Evolutionary conservation across 2,329 filamentous ascomycete species (phyloP).

Genomic region (Rhynchosporium secalis): DNA sequence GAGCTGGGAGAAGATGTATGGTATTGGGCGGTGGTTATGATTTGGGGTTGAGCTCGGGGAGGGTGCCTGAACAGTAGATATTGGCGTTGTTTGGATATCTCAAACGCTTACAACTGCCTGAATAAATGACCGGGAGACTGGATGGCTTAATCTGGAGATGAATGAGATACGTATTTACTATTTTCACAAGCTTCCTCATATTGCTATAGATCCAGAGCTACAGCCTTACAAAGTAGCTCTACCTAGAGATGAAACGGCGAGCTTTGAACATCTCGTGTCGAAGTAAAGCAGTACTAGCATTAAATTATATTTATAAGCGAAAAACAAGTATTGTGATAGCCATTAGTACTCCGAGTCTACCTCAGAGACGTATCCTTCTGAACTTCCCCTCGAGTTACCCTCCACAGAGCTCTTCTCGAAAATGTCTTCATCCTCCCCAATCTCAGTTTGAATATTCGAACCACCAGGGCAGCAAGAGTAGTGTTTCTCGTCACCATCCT

Average conservation of each 20-base stretch:
- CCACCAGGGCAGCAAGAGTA: neutral
- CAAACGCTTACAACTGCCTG: neutral
- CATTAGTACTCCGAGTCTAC: constrained; percentile 3
- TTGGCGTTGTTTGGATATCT: neutral
- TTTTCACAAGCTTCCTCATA: too few relatives aligned
- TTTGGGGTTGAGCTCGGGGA: neutral
- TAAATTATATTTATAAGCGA: neutral
- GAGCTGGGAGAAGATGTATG: neutral
- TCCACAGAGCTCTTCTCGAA: neutral
- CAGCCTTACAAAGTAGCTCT: too few relatives aligned
- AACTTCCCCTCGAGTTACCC: neutral
- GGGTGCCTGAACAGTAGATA: neutral
- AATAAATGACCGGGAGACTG: neutral
- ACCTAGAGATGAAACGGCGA: too few relatives aligned
- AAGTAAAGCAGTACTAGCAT: neutral
- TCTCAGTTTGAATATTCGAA: constrained; percentile 3
- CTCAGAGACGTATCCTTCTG: neutral
- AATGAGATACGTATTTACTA: too few relatives aligned
- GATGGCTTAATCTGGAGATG: neutral
- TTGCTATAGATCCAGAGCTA: too few relatives aligned
- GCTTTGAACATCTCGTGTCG: neutral
- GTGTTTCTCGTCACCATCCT: neutral
- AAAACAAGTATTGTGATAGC: neutral
- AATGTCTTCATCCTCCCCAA: neutral
- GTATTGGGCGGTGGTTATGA: neutral